A percentile compares a stretch with the other conserved stretches of the same genome.
Conservation (phyloP, 176 grass and related monocot species). For the bread wheat (Triticum aestivum) region IWGSC_CS_RefSeq_v2.1 NC_057795.1:301697229-301697728, state of each 20-base stretch:
- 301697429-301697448: neutral
- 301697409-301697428: neutral
- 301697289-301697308: no score
- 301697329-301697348: no score
- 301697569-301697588: no score
- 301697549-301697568: no score
- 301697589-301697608: no score
- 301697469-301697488: constrained; percentile 5
- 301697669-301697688: neutral
- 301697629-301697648: no score
- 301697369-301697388: neutral
- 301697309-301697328: no score
- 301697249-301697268: neutral
- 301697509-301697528: neutral
- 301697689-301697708: neutral
- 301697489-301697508: neutral
- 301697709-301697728: no score
- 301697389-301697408: neutral
- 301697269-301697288: no score
- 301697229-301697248: no score
- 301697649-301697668: neutral
- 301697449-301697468: neutral
- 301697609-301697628: no score
- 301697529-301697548: neutral
- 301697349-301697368: neutral